A percentile compares a stretch with the other conserved stretches of the same genome.
phyloP scores from a whole-genome alignment of 208 protist genomes.

The Leishmania braziliensis region DNA sequence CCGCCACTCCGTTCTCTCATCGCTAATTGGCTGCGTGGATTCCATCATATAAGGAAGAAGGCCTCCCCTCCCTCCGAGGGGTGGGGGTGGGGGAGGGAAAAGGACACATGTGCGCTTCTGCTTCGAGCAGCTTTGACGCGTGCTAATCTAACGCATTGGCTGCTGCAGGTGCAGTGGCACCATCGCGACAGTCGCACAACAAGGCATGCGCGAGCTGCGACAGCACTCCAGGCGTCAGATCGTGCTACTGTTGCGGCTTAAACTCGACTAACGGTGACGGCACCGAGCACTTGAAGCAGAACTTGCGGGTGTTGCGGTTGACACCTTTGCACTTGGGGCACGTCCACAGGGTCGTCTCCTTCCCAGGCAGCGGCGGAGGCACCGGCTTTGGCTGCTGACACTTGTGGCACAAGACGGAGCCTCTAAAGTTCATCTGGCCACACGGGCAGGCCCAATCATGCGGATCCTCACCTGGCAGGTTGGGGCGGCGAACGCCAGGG shows the following conservation, averaged over 20 bases:
- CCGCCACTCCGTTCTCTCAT: neutral
- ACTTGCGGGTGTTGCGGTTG: constrained; percentile 78
- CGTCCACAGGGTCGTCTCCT: constrained; percentile 85
- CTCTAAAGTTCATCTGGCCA: constrained; percentile 92
- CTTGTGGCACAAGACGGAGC: constrained; percentile 80
- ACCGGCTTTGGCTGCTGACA: constrained; percentile 87
- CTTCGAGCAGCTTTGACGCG: neutral
- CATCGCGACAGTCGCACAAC: neutral
- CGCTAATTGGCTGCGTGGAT: neutral
- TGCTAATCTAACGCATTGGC: neutral
- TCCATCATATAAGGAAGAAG: neutral
- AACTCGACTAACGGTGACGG: constrained; percentile 75
- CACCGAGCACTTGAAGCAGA: constrained; percentile 83
- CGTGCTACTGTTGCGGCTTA: constrained; percentile 44
- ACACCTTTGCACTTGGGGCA: constrained; percentile 84
- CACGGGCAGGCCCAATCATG: constrained; percentile 92
- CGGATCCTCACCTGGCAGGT: constrained; percentile 87
- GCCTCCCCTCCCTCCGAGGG: neutral
- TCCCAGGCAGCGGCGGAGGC: constrained; percentile 71
- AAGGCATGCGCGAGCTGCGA: neutral
- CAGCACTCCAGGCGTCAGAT: neutral
- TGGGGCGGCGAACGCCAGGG: constrained; percentile 76
- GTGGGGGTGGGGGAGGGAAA: neutral
- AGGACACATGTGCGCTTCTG: neutral
- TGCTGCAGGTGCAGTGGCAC: neutral